A percentile compares a stretch with the other conserved stretches of the same genome.
phyloP scores from a whole-genome alignment of 2,329 filamentous ascomycete genomes.

The Xylariaceae sp. region DNA sequence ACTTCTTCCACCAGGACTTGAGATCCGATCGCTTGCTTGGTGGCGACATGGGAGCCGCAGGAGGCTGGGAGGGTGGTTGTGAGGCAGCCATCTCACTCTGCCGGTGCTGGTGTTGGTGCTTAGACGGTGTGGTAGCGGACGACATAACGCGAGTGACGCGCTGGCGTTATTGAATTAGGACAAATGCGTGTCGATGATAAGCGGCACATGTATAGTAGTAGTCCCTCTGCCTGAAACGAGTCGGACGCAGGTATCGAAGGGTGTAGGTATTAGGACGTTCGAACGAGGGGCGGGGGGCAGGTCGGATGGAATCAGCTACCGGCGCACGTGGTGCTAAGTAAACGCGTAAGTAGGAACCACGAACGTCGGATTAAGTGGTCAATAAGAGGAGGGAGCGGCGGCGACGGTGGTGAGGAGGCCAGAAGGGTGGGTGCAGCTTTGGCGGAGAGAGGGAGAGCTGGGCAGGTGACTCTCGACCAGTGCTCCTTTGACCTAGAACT shows the following conservation, averaged over 20 bases:
- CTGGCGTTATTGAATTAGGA: constrained; percentile 21
- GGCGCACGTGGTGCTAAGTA: constrained; percentile 1
- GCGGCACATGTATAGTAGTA: constrained; percentile 13
- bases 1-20: constrained; percentile 95
- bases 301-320: neutral
- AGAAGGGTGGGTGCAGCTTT: neutral
- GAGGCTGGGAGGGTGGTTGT: constrained; percentile 22
- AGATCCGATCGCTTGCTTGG: constrained; percentile 75
- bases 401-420: neutral
- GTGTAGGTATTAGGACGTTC: constrained; percentile 3
- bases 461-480: neutral
- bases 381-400: neutral
- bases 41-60: constrained; percentile 54
- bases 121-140: constrained; percentile 30
- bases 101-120: constrained; percentile 18
- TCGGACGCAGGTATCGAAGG: neutral
- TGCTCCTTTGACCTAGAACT: no score
- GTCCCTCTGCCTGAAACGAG: constrained; percentile 6
- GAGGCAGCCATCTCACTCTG: constrained; percentile 26
- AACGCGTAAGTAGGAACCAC: constrained; percentile 9
- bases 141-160: constrained; percentile 34
- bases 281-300: constrained; percentile 8
- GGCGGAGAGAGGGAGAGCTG: neutral
- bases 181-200: constrained; percentile 13
- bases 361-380: constrained; percentile 5